Evolutionary conservation across 257 asterid genomes (phyloP).

Genomic region (Solanum pennellii): DNA sequence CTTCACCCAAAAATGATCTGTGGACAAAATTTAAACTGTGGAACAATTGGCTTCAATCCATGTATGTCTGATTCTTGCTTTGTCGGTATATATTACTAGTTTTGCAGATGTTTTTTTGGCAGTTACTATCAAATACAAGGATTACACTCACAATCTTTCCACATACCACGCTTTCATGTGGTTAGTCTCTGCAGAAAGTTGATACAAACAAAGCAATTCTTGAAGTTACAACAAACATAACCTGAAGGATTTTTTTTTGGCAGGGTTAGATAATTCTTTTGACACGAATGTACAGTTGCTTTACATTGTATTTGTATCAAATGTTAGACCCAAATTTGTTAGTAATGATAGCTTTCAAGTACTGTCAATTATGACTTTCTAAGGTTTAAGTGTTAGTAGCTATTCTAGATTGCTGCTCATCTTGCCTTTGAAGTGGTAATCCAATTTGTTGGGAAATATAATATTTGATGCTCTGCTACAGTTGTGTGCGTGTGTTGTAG

Average conservation of each 20-base stretch:
- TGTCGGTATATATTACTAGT: not conserved
- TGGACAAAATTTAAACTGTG: not conserved
- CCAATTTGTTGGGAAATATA: not conserved
- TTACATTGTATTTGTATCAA: not conserved
- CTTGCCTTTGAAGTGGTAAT: not conserved
- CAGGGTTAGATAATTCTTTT: conserved; percentile 3
- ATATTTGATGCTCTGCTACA: not conserved
- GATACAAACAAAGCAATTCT: not conserved
- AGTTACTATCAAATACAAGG: not conserved
- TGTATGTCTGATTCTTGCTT: not conserved
- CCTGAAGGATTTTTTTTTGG: not conserved
- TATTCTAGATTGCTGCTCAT: not conserved
- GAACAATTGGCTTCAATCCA: not conserved
- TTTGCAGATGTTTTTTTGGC: not conserved
- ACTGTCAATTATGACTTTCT: not conserved
- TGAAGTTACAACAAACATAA: not conserved
- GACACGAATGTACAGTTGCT: conserved; percentile 1
- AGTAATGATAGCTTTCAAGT: not conserved
- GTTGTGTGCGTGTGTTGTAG: not conserved
- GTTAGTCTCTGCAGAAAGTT: not conserved
- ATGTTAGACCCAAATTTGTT: not conserved
- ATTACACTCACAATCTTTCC: not conserved
- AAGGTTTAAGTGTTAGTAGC: not conserved
- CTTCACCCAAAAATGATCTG: not conserved
- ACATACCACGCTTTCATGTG: not conserved